Percentiles rank a stretch among this genome's conserved stretches.
phyloP scores from a whole-genome alignment of 768 basidiomycete species.

The Mycena alexandri region DNA sequence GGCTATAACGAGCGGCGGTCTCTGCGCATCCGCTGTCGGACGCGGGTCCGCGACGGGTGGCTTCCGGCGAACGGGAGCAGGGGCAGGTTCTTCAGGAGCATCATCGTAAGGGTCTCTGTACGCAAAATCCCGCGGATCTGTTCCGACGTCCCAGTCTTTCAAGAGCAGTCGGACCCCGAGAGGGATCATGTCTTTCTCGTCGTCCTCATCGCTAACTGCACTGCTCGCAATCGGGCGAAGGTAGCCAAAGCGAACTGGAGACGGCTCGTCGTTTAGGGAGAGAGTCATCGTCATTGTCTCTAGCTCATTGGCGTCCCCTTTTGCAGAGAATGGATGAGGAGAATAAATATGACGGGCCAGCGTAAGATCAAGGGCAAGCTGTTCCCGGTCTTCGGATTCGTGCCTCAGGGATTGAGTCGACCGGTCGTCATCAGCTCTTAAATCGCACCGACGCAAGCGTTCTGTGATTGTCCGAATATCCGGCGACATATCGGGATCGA shows the following conservation, averaged over 20 bases:
- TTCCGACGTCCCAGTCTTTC: constrained; percentile 75
- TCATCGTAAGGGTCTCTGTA: constrained; percentile 70
- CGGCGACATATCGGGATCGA: constrained; percentile 54
- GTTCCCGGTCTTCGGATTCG: constrained; percentile 69
- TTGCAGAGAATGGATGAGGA: constrained; percentile 52
- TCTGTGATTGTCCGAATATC: constrained; percentile 53
- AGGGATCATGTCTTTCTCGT: constrained; percentile 49
- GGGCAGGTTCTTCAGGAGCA: constrained; percentile 37
- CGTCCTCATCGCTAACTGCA: constrained; percentile 43
- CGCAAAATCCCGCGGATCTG: constrained; percentile 61
- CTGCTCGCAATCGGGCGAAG: constrained; percentile 63
- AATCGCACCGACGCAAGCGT: constrained; percentile 57
- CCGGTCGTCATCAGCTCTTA: constrained; percentile 53
- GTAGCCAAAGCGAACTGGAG: constrained; percentile 73
- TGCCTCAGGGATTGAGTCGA: constrained; percentile 56
- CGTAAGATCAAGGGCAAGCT: constrained; percentile 72
- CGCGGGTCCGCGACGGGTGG: constrained; percentile 23
- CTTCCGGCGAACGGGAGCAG: constrained; percentile 12
- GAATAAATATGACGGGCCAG: constrained; percentile 73
- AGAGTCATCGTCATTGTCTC: constrained; percentile 73
- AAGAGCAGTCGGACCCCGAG: constrained; percentile 73
- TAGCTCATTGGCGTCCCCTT: constrained; percentile 48
- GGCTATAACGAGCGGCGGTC: constrained; percentile 57
- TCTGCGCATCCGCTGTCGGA: constrained; percentile 39
- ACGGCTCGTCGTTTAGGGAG: constrained; percentile 67